A percentile compares a stretch with the other conserved stretches of the same genome.
Evolutionary conservation across 768 basidiomycete species (phyloP).

Genomic region (Fibroporia radiculosa): DNA sequence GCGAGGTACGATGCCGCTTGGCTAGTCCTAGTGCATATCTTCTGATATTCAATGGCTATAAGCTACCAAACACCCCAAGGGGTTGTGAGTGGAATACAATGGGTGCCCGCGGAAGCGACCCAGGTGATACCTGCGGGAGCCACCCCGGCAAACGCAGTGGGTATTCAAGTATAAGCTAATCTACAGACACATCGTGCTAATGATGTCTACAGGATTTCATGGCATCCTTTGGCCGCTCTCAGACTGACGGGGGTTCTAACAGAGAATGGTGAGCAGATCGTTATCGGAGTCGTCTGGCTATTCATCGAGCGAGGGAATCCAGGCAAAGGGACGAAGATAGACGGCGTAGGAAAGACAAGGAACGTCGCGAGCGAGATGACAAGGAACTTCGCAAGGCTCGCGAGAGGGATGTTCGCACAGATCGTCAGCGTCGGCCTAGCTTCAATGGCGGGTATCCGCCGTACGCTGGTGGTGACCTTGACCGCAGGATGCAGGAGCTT

Average conservation of each 20-base stretch:
- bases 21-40: neutral
- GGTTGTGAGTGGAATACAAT: conserved; percentile 55
- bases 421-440: conserved; percentile 17
- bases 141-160: conserved; percentile 48
- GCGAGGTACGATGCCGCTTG: conserved; percentile 43
- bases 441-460: conserved; percentile 10
- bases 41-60: neutral
- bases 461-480: conserved; percentile 26
- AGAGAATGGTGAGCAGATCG: neutral
- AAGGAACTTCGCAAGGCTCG: conserved; percentile 47
- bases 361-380: conserved; percentile 12
- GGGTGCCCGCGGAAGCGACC: conserved; percentile 65
- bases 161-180: conserved; percentile 10
- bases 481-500: conserved; percentile 28
- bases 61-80: conserved; percentile 72
- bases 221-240: conserved; percentile 40
- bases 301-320: neutral
- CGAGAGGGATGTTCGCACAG: conserved; percentile 40
- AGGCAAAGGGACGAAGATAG: conserved; percentile 38
- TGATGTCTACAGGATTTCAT: conserved; percentile 42
- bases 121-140: conserved; percentile 52
- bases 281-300: neutral
- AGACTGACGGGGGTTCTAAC: conserved; percentile 12
- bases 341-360: conserved; percentile 45
- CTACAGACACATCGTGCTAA: neutral